A percentile compares a stretch with the other conserved stretches of the same genome.
Evolutionary conservation across 768 basidiomycete genomes (phyloP).

Genomic region (Xerocomus potaroensis): DNA sequence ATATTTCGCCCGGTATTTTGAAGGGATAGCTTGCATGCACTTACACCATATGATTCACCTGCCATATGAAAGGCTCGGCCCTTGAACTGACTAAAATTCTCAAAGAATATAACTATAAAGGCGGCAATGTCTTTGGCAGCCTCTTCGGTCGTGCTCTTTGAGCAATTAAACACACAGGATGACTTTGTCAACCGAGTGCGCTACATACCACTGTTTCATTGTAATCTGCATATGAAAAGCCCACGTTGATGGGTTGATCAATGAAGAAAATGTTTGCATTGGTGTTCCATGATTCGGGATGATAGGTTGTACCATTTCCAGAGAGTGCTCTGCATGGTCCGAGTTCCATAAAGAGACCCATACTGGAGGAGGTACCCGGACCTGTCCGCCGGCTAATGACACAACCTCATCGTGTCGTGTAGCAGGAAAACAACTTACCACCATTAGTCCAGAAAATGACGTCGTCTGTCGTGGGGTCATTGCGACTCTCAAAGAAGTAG

Average conservation of each 20-base stretch:
- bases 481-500: constrained; percentile 72
- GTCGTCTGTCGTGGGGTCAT: constrained; percentile 51
- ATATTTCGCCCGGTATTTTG: background rate
- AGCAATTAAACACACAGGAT: background rate
- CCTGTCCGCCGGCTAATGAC: constrained; percentile 14
- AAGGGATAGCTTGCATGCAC: background rate
- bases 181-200: background rate
- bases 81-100: constrained; percentile 67
- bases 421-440: constrained; percentile 43
- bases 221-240: constrained; percentile 44
- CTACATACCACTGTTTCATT: constrained; percentile 36
- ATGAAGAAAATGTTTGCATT: constrained; percentile 51
- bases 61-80: constrained; percentile 61
- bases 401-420: background rate
- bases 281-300: constrained; percentile 64
- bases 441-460: constrained; percentile 59
- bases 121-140: constrained; percentile 68
- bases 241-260: constrained; percentile 44
- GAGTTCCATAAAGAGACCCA: constrained; percentile 69
- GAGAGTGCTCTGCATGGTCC: constrained; percentile 68
- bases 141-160: constrained; percentile 58
- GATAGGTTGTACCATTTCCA: constrained; percentile 46
- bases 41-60: constrained; percentile 53
- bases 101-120: constrained; percentile 70
- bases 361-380: constrained; percentile 53